Evolutionary conservation across 1,284 basidiomycete genomes (phyloP).

Genomic region (Sanghuangporus baumii): DNA sequence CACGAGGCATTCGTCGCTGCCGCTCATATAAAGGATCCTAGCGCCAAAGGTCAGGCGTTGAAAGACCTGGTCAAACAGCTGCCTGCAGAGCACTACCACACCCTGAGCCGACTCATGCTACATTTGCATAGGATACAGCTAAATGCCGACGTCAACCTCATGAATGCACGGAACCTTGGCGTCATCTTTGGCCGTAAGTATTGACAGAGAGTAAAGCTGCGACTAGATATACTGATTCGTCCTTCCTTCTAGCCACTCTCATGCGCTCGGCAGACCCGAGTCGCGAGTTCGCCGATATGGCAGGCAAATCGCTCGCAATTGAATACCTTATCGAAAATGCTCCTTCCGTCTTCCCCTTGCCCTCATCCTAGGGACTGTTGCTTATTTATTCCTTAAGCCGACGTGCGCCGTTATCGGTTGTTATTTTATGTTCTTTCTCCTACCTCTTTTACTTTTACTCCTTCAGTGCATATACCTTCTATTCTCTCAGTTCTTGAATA

Average conservation of each 20-base stretch:
- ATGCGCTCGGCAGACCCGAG: conserved; percentile 85
- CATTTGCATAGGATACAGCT: conserved; percentile 84
- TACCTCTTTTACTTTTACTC: not conserved
- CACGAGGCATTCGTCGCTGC: conserved; percentile 90
- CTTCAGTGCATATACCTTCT: not conserved
- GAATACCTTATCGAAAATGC: conserved; percentile 93
- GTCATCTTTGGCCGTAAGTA: conserved; percentile 98
- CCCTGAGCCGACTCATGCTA: conserved; percentile 76
- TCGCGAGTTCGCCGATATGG: conserved; percentile 95
- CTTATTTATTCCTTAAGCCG: conserved; percentile 8
- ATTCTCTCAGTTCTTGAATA: not conserved
- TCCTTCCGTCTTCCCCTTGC: conserved; percentile 46
- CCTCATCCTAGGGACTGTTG: conserved; percentile 1
- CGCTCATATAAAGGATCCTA: conserved; percentile 55
- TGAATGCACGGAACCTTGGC: conserved; percentile 95
- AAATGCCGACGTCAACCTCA: conserved; percentile 74
- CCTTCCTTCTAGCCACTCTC: conserved; percentile 68
- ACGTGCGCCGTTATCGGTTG: not conserved
- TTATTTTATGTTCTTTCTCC: not conserved
- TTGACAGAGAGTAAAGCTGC: not conserved
- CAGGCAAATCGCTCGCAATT: conserved; percentile 86
- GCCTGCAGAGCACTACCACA: conserved; percentile 84
- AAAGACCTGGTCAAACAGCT: conserved; percentile 72
- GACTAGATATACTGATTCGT: conserved; percentile 1
- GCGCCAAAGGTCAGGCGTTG: conserved; percentile 56